Base-by-base conservation (phyloP, 306 rosid genomes). In the Prunus armeniaca region DNA sequence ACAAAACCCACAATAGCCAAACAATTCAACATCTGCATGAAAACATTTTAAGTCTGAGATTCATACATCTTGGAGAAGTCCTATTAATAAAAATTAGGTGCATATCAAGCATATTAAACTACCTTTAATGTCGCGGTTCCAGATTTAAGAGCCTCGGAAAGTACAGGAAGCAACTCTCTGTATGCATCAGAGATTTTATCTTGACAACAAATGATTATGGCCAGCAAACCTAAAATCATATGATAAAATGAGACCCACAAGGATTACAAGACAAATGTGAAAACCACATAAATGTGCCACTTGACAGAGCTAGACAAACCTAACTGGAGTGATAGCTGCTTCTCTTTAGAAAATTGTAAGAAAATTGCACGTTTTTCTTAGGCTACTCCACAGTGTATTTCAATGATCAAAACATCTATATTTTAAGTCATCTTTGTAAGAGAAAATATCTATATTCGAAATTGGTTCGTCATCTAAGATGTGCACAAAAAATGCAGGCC, bases 1-100 rank as follows among this genome's bases (percentile, higher is more conserved):
- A 82, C 69, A 76, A 76, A 85, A 25, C 75, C 67, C n/a, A 76
- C 55, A 25, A 85, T 69, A 41, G 86, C 84, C 74, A 82, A 52
- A 25, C 84, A 79, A 17, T 82, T 67, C 32, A 78, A 79, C 57
- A 61, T 46, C 85, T 81, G 81, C 75, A 70, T 1, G 28, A 81
- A 43, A 70, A 70, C 41, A 68, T 19, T 12, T 3, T 28, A 0
- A 18, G 12, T 57, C 27, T 38, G 17, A 52, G 27, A 64, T 45
- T 14, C 34, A 58, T 34, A 45, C 1, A 1, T 17, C 45, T 55
- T 38, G 22, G 41, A 50, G 28, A 15, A 52, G 14, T 72, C 45
- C 49, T 25, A 27, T 51, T 25, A 22, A 9, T 46, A 22, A 68
- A 67, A 70, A 6, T 34, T 50, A 27, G 20, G 18, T 51, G 46